Evolutionary conservation across 192 early-diverging fungal genomes (phyloP).

Genomic region (Linderina pennispora): DNA sequence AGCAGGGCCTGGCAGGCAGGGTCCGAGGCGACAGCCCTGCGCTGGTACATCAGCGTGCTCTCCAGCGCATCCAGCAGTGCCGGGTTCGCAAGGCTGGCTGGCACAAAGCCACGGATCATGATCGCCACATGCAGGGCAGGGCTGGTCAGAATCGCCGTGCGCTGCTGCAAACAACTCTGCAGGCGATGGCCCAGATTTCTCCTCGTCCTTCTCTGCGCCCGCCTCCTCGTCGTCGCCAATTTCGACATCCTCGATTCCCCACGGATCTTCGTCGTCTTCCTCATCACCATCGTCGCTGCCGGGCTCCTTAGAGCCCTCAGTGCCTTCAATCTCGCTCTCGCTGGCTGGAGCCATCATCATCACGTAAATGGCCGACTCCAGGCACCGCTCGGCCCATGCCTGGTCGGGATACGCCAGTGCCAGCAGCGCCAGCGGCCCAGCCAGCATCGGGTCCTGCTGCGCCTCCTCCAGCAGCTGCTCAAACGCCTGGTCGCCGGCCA

Average conservation of each 20-base stretch:
- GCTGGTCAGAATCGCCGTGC: conserved; percentile 8
- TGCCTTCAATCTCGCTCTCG: background rate
- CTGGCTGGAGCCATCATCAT: background rate
- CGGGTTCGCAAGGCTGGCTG: conserved; percentile 15
- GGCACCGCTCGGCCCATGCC: conserved; percentile 22
- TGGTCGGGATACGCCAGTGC: conserved; percentile 17
- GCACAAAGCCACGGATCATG: conserved; percentile 8
- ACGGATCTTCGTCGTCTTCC: conserved; percentile 10
- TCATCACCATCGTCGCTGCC: conserved; percentile 1
- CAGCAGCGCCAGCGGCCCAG: conserved; percentile 10
- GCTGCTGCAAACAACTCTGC: too few species aligned
- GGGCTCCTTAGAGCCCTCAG: background rate
- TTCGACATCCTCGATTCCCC: conserved; percentile 28
- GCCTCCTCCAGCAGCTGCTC: conserved; percentile 3
- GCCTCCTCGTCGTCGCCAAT: conserved; percentile 3
- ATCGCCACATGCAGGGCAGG: conserved; percentile 15
- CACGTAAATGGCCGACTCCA: conserved; percentile 14
- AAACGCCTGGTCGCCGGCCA: conserved; percentile 4
- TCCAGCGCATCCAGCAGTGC: conserved; percentile 8
- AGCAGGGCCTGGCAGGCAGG: conserved; percentile 2
- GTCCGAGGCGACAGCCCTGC: background rate
- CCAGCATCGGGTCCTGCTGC: conserved; percentile 3
- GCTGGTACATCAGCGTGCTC: background rate
- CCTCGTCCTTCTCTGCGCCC: too few species aligned
- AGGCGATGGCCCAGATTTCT: too few species aligned